Conservation (phyloP, 2,329 filamentous ascomycete species). For the Daldinia sp. region DNA sequence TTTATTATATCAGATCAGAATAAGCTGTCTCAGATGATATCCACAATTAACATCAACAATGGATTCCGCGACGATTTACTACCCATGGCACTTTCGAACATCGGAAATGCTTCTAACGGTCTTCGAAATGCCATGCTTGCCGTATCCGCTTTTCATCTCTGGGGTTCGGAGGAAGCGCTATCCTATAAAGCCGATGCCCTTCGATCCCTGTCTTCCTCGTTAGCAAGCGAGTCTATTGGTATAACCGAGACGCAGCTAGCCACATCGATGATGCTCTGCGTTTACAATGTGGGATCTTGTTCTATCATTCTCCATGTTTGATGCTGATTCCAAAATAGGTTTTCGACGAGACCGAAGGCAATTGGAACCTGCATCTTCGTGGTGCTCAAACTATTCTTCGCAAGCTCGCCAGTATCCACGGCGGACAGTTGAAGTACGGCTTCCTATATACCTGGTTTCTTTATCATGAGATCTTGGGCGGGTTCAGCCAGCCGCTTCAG, state of each 20-base stretch:
- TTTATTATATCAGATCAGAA: constrained; percentile 47
- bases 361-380: constrained; percentile 56
- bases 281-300: constrained; percentile 54
- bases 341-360: constrained; percentile 57
- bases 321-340: constrained; percentile 47
- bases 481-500: constrained; percentile 51
- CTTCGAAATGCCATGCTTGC: constrained; percentile 56
- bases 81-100: constrained; percentile 53
- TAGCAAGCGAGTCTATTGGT: constrained; percentile 44
- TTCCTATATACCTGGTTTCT: constrained; percentile 58
- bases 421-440: constrained; percentile 43
- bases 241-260: constrained; percentile 53
- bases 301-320: not conserved
- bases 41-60: constrained; percentile 56
- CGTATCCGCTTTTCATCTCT: constrained; percentile 54
- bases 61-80: constrained; percentile 56
- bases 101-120: constrained; percentile 48
- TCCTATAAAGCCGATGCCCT: constrained; percentile 54
- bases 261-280: constrained; percentile 60
- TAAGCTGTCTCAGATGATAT: constrained; percentile 55
- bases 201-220: constrained; percentile 50
- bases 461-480: constrained; percentile 57
- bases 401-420: constrained; percentile 41
- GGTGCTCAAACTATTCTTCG: constrained; percentile 52
- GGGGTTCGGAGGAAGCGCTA: constrained; percentile 51